Base-by-base conservation (phyloP, 1,284 basidiomycete species). In the Pterulicium gracile region DNA sequence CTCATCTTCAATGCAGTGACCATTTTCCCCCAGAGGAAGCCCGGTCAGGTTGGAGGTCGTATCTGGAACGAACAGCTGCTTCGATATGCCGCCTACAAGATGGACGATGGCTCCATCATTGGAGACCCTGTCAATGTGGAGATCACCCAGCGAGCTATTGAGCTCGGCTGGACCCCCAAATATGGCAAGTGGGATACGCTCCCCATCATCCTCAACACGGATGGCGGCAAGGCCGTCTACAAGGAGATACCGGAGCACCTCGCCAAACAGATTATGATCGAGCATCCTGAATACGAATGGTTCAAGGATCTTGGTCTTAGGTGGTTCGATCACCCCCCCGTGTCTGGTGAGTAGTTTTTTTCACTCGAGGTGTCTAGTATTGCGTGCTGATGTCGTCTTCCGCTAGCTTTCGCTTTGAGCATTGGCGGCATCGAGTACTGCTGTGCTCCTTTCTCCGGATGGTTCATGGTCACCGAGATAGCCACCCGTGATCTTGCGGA, bases 391-490 rank as follows among this genome's bases (percentile, higher is more conserved):
- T 39, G 19, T 39, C 36, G 15, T 39, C 15, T 32, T 39, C 15
- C n/a, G 4, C 7, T 39, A 39, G 36, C 36, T 10, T 39, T 39
- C 15, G 36, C 36, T 17, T 18, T 39, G 7, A 7, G 7, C 19
- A 39, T 39, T 17, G 36, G 36, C 15, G 36, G 36, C 19, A 39
- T 39, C 15, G 36, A 39, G 19, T 39, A 39, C 36, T 39, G 36
- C 36, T 39, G 36, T 39, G 36, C 36, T 39, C 36, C 36, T 17
- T 39, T 39, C 36, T 39, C 36, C 19, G 36, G 36, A 39, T 39
- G 36, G 36, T 39, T 39, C 15, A 39, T 39, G 36, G 19, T 13
- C 36, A 39, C 36, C 4, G 36, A 39, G 36, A 39, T 39, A 13
- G 36, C 36, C 19, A 15, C 36, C 19, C 36, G 36, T 39, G 36